Base-by-base conservation (phyloP, 2,329 filamentous ascomycete species). In the Aquanectria penicillioides region DNA sequence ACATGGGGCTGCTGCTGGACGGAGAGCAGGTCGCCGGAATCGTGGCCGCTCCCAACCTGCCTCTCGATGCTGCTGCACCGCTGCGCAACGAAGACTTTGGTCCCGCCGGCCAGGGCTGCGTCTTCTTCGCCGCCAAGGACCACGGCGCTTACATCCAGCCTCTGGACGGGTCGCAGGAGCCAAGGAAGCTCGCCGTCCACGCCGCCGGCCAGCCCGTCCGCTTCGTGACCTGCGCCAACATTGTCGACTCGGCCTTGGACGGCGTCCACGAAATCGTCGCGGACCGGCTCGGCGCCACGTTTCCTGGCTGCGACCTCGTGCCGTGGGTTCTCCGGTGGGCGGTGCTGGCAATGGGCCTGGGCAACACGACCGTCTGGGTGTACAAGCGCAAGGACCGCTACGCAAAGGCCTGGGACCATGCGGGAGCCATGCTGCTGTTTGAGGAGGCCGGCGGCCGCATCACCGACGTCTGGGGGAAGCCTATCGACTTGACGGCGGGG, bases 401-500 rank as follows among this genome's bases (percentile, higher is more conserved):
- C 10, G 85, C 79, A 9, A 87, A 87, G 72, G 75, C 83, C 1
- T 87, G 84, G 85, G 85, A 87, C 60, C 85, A 87, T 54, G 84
- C 84, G 0, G 85, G 85, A 2, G 85, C 84, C 0, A 86, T 86
- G 82, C 67, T 87, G 26, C 67, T 87, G 7, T 87, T 84, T 37
- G 80, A 85, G 59, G 85, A 87, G 68, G 75, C 81, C 2, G 85
- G 85, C 1, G 85, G 85, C 1, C 77, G 74, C 55, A 76, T 87
- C 47, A 86, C 83, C 0, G 85, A 87, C 60, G 77, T 86, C 0
- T 74, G 81, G 41, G 85, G 85, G 1, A 76, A 74, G 56, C 73
- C 74, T 1, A 81, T 87, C n/a, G 80, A 85, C 59, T 66, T 85
- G 61, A 69, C 73, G 2, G 78, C 73, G 0, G 84, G 84, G 1